Evolutionary conservation across 805 yeast species (phyloP), one percentile per base, ranked within the genome.

Genomic region (Starmerella stigmatis): DNA sequence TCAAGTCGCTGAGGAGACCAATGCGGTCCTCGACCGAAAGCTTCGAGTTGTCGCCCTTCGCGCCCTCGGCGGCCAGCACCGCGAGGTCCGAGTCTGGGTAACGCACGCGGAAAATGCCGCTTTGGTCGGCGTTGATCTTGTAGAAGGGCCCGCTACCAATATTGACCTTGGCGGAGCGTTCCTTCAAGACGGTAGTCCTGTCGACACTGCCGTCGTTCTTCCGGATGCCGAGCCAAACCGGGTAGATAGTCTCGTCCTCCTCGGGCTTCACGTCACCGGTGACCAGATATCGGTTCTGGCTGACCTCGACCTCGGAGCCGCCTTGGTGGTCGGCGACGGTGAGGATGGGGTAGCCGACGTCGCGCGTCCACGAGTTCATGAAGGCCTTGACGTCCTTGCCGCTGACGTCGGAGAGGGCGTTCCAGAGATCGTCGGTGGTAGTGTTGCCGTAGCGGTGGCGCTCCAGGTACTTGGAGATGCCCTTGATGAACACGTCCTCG

Each of bases 301-400:
- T 58, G 50, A 79, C 61, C 17, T 58, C 51, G 3, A 51, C 47
- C 21, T 47, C 40, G 36, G 54, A 52, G 21, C 57, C 56, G 11
- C 60, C 67, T 5, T 16, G 5, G 5, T 62, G 60, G 44, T 67
- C 64, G 7, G 58, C 60, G 13, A 79, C 86, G 32, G 69, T 64
- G 23, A 84, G 54, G 23, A 80, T 67, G 4, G 94, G 94, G 64
- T 67, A 83, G 5, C 94, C 94, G 41, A 79, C 73, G 49, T 76
- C 71, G 43, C 72, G 69, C 52, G 81, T 81, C 94, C 94, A 84
- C 17, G 74, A 66, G 47, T 73, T 72, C 79, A 84, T 79, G 57
- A 77, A 70, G 21, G 59, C 46, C 48, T 68, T 67, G 30, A 84
- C 74, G 43, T 83, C 78, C 56, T 71, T 64, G 20, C 81, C 81